phyloP scores from a whole-genome alignment of 257 asterid species.

The Fraxinus pennsylvanica region DNA sequence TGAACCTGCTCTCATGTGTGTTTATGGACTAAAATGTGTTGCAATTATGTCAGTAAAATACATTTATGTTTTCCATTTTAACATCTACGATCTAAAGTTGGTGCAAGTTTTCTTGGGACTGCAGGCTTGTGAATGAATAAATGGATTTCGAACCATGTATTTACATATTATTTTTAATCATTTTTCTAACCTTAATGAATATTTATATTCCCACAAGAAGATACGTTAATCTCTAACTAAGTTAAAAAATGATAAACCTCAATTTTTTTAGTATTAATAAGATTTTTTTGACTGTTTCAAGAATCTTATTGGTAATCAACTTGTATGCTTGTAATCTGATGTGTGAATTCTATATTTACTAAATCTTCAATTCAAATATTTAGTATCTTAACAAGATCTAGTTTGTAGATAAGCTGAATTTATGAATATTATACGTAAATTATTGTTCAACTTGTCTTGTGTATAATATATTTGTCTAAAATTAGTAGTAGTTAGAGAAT shows the following conservation, averaged over 20 bases:
- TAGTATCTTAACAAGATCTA: neutral
- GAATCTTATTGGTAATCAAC: conserved; percentile 14
- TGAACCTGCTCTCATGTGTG: neutral
- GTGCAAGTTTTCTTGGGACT: conserved; percentile 14
- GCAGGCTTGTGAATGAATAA: neutral
- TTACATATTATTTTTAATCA: neutral
- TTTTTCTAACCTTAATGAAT: neutral
- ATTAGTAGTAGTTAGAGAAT: neutral
- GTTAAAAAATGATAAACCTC: too few relatives aligned
- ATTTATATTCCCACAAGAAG: neutral
- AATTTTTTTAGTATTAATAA: too few relatives aligned
- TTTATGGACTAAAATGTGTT: conserved; percentile 21
- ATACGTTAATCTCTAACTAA: too few relatives aligned
- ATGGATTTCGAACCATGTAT: neutral
- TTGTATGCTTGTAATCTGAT: neutral
- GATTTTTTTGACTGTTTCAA: conserved; percentile 1
- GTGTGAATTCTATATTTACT: conserved; percentile 3
- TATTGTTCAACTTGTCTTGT: neutral
- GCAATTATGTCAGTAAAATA: neutral
- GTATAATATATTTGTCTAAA: too few relatives aligned
- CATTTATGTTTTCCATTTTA: neutral
- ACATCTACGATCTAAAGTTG: neutral
- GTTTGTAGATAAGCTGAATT: neutral
- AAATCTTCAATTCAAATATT: conserved; percentile 20
- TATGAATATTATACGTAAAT: neutral